Evolutionary conservation across 2,329 filamentous ascomycete species (phyloP).

Genomic region (Dactylonectria macrodidyma): DNA sequence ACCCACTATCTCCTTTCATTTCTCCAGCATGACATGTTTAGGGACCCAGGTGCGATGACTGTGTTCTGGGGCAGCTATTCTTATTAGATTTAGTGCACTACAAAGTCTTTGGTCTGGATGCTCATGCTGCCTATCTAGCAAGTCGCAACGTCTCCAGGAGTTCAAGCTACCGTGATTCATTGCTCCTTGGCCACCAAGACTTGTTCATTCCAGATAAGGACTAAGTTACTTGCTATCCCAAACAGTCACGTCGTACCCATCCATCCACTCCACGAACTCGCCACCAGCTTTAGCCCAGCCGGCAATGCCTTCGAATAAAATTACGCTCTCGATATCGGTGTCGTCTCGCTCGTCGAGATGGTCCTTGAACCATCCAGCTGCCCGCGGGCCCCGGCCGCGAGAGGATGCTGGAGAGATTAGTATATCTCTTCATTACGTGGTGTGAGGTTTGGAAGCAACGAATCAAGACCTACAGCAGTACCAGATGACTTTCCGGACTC

Average conservation of each 20-base stretch:
- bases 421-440: too few relatives aligned
- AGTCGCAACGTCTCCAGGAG: too few relatives aligned
- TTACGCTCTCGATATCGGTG: slow-evolving; percentile 61
- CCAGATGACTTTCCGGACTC: slow-evolving; percentile 59
- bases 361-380: slow-evolving; percentile 70
- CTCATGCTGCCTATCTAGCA: too few relatives aligned
- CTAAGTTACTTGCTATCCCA: slow-evolving; percentile 44
- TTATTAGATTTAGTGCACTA: too few relatives aligned
- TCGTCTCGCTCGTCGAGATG: slow-evolving; percentile 60
- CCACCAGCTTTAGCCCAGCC: slow-evolving; percentile 65
- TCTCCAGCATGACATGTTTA: too few relatives aligned
- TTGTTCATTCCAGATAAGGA: not conserved
- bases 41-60: too few relatives aligned
- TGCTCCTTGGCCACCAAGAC: not conserved
- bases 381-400: slow-evolving; percentile 66
- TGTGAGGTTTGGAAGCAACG: too few relatives aligned
- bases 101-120: too few relatives aligned
- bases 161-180: too few relatives aligned
- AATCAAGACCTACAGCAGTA: slow-evolving; percentile 60
- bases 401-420: slow-evolving; percentile 63
- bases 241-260: slow-evolving; percentile 58
- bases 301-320: slow-evolving; percentile 67
- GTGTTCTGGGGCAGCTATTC: too few relatives aligned
- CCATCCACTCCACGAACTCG: slow-evolving; percentile 64
- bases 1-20: too few relatives aligned